phyloP scores from a whole-genome alignment of 148 eudicot species.

The Salicornia ramosissima region DNA sequence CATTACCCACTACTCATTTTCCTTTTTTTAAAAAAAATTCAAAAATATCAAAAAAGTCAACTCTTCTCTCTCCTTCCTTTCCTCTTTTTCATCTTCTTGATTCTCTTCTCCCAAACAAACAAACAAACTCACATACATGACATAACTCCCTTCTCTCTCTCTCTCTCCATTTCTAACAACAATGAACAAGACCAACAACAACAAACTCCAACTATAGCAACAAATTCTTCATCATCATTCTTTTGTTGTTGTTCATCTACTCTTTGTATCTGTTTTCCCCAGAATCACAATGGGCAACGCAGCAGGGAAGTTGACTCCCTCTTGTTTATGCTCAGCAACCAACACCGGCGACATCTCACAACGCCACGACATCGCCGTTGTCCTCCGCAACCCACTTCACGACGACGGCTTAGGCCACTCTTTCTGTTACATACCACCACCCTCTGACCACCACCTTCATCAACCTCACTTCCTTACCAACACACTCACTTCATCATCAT shows the following conservation, averaged over 20 bases:
- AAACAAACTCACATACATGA: neutral
- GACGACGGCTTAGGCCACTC: conserved; percentile 85
- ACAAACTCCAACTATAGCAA: neutral
- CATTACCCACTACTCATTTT: conserved; percentile 7
- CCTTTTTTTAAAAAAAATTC: too few species aligned
- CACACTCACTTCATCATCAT: too few species aligned
- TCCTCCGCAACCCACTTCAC: conserved; percentile 27
- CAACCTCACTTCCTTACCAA: conserved; percentile 35
- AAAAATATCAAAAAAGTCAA: conserved; percentile 19
- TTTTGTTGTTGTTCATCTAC: neutral
- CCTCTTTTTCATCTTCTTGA: neutral
- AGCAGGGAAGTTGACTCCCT: conserved; percentile 47
- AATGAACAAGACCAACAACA: conserved; percentile 12
- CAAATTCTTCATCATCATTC: neutral
- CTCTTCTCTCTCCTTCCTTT: conserved; percentile 10
- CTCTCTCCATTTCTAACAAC: neutral
- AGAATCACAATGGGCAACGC: conserved; percentile 60
- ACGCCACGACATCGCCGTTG: conserved; percentile 42
- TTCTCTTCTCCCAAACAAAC: neutral
- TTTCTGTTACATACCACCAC: conserved; percentile 79
- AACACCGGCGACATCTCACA: conserved; percentile 47
- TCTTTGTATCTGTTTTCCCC: neutral
- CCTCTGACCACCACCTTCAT: conserved; percentile 21
- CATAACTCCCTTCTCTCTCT: neutral
- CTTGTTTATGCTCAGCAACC: conserved; percentile 52